These are phyloP conservation scores for Citropsis articulata DNA, from an alignment of 345 rosid genomes.

Conservation along the genomic window DNA sequence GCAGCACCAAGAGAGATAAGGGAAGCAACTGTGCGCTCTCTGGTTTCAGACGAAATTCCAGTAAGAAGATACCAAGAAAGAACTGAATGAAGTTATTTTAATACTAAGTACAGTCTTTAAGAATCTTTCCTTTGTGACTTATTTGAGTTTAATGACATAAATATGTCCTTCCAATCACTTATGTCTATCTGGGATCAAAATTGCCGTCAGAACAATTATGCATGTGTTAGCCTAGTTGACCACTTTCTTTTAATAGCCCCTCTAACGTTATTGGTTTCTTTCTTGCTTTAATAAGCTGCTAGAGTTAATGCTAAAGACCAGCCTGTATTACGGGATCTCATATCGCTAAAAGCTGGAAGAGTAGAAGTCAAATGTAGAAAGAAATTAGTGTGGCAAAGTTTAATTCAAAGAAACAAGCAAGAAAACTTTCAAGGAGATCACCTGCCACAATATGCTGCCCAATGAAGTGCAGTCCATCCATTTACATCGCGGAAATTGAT, in stretches of 20 bases:
- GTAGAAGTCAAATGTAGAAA: not conserved
- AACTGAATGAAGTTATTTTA: not conserved
- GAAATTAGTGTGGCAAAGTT: not conserved
- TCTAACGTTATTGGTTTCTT: not conserved
- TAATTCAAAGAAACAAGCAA: not conserved
- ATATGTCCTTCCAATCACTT: not conserved
- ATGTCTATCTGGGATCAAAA: not conserved
- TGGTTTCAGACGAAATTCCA: slow-evolving; percentile 33
- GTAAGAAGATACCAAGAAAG: slow-evolving; percentile 6
- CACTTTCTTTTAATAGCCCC: not conserved
- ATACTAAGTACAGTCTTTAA: not conserved
- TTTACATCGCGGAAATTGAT: slow-evolving; percentile 85
- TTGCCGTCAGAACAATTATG: not conserved
- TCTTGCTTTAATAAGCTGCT: not conserved
- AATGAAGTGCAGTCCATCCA: slow-evolving; percentile 99
- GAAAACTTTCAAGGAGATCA: slow-evolving; percentile 25
- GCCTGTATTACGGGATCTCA: not conserved
- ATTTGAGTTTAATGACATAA: not conserved
- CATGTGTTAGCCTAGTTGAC: not conserved
- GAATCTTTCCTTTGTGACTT: not conserved
- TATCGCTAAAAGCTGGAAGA: not conserved
- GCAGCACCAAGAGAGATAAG: slow-evolving; percentile 78
- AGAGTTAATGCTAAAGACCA: not conserved
- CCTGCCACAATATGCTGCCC: slow-evolving; percentile 99
- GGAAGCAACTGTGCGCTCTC: slow-evolving; percentile 72